Evolutionary conservation across 768 basidiomycete species (phyloP), one percentile per base, ranked within the genome.

Genomic region (Leccinellum rugosiceps): DNA sequence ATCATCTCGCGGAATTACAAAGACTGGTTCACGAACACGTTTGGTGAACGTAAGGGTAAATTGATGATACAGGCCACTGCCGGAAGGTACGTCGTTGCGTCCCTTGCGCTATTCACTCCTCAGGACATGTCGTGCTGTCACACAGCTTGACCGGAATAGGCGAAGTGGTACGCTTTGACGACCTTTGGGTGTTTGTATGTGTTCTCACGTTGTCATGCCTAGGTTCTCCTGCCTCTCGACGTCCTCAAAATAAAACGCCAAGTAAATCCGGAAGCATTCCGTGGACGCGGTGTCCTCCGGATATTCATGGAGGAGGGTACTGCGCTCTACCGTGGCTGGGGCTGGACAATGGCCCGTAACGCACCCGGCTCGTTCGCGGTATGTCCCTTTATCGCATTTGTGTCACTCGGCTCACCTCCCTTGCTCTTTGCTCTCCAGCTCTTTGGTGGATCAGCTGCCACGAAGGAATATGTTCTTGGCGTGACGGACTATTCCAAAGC

Each of bases 221-320:
- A 88, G 87, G 85, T 96, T 32, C 86, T 99, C n/a, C 84, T 99
- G 34, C 96, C 96, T 3, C 82, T 98, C 6, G 96, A 99, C 69
- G 95, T 85, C 23, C 86, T 99, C 71, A 99, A 99, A 77, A 98
- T 99, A 75, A 98, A 97, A 78, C 88, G 94, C 52, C 96, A 99
- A 77, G 92, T 90, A 55, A 99, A 99, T 76, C 96, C 96, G 1
- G 97, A 98, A 67, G 96, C 96, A 1, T 94, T 99, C 84, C 90
- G 92, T 34, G 94, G 94, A 35, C 91, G 96, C 25, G 94, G 94
- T 19, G 81, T 94, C 63, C 61, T 97, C 55, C 88, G 89, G 53
- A 93, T 99, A 65, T 84, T 99, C 73, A 73, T 84, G 69, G 95
- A 99, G 64, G 96, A 98, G 70, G 93, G 94, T 56, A 83, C 90